A percentile compares a stretch with the other conserved stretches of the same genome.
Evolutionary conservation across 192 early-diverging fungal species (phyloP).

Genomic region (Coemansia sp.): DNA sequence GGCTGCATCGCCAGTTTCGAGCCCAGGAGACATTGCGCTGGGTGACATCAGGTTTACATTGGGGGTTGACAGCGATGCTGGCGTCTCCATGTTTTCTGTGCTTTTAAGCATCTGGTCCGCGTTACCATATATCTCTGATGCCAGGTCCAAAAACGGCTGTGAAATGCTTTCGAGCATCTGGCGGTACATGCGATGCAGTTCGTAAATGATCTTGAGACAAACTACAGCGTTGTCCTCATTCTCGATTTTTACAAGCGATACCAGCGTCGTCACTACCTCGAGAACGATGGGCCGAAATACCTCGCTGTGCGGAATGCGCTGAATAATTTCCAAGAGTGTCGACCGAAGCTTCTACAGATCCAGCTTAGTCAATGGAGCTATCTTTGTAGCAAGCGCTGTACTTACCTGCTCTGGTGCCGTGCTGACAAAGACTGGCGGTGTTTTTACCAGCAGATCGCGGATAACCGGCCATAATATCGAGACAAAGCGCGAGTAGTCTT

Average conservation of each 20-base stretch:
- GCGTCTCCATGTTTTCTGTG: constrained; percentile 65
- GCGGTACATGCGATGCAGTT: constrained; percentile 88
- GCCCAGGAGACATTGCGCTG: constrained; percentile 71
- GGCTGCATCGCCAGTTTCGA: constrained; percentile 58
- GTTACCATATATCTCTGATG: constrained; percentile 89
- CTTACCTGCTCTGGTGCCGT: constrained; percentile 69
- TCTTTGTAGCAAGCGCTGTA: not conserved
- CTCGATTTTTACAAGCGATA: constrained; percentile 79
- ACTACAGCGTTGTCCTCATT: constrained; percentile 98
- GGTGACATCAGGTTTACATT: constrained; percentile 58
- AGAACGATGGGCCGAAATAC: constrained; percentile 70
- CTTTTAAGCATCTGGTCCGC: constrained; percentile 74
- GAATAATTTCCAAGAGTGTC: constrained; percentile 86
- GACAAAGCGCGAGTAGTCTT: constrained; percentile 79
- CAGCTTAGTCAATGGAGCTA: too few species aligned
- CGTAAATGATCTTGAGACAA: constrained; percentile 91
- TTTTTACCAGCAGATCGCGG: constrained; percentile 67
- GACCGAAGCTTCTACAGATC: constrained; percentile 75
- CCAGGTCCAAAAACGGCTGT: constrained; percentile 86
- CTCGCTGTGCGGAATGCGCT: constrained; percentile 88
- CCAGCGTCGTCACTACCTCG: constrained; percentile 71
- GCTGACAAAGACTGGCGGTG: constrained; percentile 69
- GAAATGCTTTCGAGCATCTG: constrained; percentile 80
- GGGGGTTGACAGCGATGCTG: constrained; percentile 58
- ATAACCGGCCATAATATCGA: constrained; percentile 82